Evolutionary conservation across 116 monocot species (phyloP).

Genomic region (Dioscorea cayenensis): DNA sequence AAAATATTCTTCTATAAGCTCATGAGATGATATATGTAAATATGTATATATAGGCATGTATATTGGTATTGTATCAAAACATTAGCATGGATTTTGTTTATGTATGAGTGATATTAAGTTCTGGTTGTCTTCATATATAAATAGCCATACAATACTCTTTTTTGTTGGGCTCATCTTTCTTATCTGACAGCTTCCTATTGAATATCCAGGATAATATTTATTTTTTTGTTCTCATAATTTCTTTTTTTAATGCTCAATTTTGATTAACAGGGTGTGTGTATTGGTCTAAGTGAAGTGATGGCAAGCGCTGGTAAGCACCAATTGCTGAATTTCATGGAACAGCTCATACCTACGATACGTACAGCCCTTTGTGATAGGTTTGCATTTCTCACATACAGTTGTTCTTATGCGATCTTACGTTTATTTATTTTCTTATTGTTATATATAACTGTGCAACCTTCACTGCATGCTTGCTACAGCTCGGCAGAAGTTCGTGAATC

Average conservation of each 20-base stretch:
- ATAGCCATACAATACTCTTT: too few species aligned
- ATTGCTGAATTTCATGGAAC: slow-evolving; percentile 81
- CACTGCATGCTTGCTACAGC: slow-evolving; percentile 26
- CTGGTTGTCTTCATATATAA: too few species aligned
- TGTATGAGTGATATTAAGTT: too few species aligned
- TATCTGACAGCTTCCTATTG: not conserved
- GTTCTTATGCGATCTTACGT: slow-evolving; percentile 2
- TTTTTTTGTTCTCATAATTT: not conserved
- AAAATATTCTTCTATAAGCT: too few species aligned
- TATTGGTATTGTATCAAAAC: too few species aligned
- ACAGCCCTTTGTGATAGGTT: slow-evolving; percentile 97
- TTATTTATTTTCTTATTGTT: not conserved
- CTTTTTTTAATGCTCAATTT: not conserved
- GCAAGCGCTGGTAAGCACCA: slow-evolving; percentile 93
- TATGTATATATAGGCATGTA: too few species aligned
- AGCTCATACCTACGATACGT: slow-evolving; percentile 91
- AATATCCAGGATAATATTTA: not conserved
- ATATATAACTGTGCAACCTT: not conserved
- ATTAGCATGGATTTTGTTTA: too few species aligned
- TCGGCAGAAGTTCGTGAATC: slow-evolving; percentile 87
- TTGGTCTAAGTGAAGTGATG: slow-evolving; percentile 98
- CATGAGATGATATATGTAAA: too few species aligned
- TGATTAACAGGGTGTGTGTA: slow-evolving; percentile 77
- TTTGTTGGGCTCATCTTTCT: not conserved
- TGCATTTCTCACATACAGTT: not conserved